Base-by-base conservation (phyloP, 2,329 filamentous ascomycete genomes). In the Zarea fungicola region DNA sequence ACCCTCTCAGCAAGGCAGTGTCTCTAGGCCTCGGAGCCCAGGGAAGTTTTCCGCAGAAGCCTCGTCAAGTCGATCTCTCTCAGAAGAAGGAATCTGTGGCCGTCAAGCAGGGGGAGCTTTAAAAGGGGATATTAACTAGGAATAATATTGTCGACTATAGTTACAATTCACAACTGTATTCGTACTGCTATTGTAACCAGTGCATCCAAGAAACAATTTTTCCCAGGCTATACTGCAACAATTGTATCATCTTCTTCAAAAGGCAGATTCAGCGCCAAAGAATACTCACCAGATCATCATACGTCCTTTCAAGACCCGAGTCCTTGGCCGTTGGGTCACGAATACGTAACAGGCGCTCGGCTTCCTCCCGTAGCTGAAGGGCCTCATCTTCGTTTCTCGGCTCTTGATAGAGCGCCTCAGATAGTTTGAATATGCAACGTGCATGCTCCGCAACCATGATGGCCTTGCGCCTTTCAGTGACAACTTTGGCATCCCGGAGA, bases 371-470 rank as follows among this genome's bases (percentile, higher is more conserved):
- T 6, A 23, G 35, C 35, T 23, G 19, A 14, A 39, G 19, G 35
- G 35, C 35, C 21, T 39, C 35, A 3, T 11, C 35, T 39, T 23
- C 35, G 8, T n/a, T 14, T 22, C 21, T 23, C 13, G 35, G 35
- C 19, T 46, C 49, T 19, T 48, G 42, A n/a, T 8, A 4, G 2
- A 52, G 39, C 18, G 48, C 48, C 28, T 52, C 43, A 19, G 52
- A 54, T 3, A 54, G 47, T 31, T 52, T 55, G 37, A 49, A 48
- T 6, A 55, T 44, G 11, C 18, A 25, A 21, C 53, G 32, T 1
- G 37, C 46, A 21, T 53, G 51, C 22, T 55, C 51, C 3, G 29
- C 49, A 5, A 39, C 22, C 48, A 51, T 51, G 11, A 8, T 26
- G 14, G 18, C 19, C n/a, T 26, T 42, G 29, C 52, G 45, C 13